Conservation (phyloP, 1,139 yeast genomes). For the Lodderomyces parapsilosis region DNA sequence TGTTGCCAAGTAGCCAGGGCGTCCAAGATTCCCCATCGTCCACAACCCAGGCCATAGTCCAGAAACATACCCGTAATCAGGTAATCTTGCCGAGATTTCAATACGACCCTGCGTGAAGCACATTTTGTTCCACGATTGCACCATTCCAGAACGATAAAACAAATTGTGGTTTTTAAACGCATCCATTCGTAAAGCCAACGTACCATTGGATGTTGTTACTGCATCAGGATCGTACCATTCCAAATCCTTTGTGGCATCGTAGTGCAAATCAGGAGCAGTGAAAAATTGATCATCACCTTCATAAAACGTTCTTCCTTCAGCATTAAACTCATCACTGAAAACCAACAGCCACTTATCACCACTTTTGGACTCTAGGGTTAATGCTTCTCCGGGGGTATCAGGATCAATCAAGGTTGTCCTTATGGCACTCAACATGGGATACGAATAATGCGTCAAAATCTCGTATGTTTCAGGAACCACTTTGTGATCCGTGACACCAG, state of each 20-base stretch:
- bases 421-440: conserved; percentile 60
- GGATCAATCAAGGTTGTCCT: conserved; percentile 68
- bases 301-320: conserved; percentile 80
- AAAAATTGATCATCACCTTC: conserved; percentile 84
- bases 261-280: conserved; percentile 72
- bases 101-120: conserved; percentile 77
- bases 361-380: conserved; percentile 40
- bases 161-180: conserved; percentile 70
- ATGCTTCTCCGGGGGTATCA: conserved; percentile 67
- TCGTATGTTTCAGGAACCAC: conserved; percentile 35
- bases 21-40: conserved; percentile 83
- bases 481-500: conserved; percentile 52
- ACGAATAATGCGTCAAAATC: conserved; percentile 53
- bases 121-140: conserved; percentile 80
- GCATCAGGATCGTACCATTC: conserved; percentile 94
- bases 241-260: conserved; percentile 76
- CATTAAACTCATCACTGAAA: conserved; percentile 82
- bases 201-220: conserved; percentile 63
- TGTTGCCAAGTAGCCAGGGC: conserved; percentile 78
- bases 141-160: conserved; percentile 79
- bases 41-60: conserved; percentile 93
- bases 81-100: conserved; percentile 69
- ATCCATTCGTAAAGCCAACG: conserved; percentile 65
- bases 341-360: conserved; percentile 72
- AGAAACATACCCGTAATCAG: conserved; percentile 64